Evolutionary conservation across 2,329 filamentous ascomycete species (phyloP).

Genomic region (Sphaerulina musiva): DNA sequence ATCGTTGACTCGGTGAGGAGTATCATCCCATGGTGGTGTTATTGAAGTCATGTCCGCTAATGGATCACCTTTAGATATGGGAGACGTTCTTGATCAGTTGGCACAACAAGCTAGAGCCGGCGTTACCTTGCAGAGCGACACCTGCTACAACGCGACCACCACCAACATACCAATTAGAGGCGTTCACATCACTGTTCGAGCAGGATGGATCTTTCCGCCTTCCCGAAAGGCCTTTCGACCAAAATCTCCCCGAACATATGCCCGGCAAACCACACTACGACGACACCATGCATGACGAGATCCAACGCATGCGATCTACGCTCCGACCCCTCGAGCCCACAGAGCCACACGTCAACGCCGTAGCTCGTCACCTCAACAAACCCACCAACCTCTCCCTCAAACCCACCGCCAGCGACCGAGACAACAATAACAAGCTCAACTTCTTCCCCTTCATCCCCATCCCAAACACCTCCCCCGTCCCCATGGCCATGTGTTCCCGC

Average conservation of each 20-base stretch:
- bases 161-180: conserved; percentile 30
- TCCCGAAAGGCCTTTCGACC: conserved; percentile 22
- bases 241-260: conserved; percentile 49
- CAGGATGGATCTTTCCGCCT: conserved; percentile 24
- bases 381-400: conserved; percentile 26
- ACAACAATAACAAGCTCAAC: conserved; percentile 12
- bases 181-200: conserved; percentile 32
- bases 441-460: conserved; percentile 55
- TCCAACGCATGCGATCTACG: conserved; percentile 54
- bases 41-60: too few relatives aligned
- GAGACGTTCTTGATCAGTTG: conserved; percentile 68
- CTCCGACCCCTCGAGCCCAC: conserved; percentile 43
- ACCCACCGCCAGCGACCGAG: conserved; percentile 43
- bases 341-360: conserved; percentile 53
- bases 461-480: conserved; percentile 22
- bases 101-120: conserved; percentile 56
- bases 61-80: conserved; percentile 45
- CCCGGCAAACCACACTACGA: conserved; percentile 60
- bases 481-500: conserved; percentile 47
- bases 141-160: conserved; percentile 41
- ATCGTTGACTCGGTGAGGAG: conserved; percentile 57
- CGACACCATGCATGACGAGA: conserved; percentile 52
- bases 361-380: conserved; percentile 57
- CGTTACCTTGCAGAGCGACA: conserved; percentile 50
- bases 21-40: not conserved